Evolutionary conservation across 2,329 filamentous ascomycete genomes (phyloP).

Genomic region (Bipolaris gigantea): DNA sequence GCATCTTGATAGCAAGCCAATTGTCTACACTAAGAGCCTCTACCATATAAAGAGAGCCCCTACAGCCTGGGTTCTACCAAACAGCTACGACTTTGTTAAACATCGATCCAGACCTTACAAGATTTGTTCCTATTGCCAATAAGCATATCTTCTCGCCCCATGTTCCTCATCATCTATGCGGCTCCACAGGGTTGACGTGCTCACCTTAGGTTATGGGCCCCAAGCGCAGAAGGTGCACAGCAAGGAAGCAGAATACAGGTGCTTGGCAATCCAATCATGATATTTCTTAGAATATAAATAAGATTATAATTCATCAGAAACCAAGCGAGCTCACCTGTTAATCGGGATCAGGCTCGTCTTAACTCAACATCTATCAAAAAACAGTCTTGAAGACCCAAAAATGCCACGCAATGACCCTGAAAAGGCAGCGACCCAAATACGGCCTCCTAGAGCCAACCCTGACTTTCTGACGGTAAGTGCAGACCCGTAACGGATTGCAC

Average conservation of each 20-base stretch:
- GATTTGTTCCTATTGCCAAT: background rate
- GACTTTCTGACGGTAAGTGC: background rate
- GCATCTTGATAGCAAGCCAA: background rate
- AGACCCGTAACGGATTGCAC: background rate
- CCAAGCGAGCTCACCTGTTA: too few species aligned
- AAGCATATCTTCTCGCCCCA: background rate
- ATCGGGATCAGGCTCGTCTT: background rate
- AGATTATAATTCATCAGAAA: too few species aligned
- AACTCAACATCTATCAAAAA: background rate
- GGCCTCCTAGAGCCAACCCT: background rate
- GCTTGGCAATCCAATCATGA: too few species aligned
- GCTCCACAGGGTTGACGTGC: background rate
- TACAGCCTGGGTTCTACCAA: too few species aligned
- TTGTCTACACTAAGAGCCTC: background rate
- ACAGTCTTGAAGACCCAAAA: background rate
- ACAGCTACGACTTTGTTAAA: background rate
- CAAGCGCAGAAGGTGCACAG: background rate
- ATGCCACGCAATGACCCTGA: background rate
- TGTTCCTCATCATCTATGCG: background rate
- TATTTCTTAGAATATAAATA: too few species aligned
- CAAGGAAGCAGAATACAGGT: background rate
- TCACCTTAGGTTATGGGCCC: background rate
- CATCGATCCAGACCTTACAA: background rate
- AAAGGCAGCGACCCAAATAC: background rate
- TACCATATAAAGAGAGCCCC: background rate